Percentiles rank a stretch among this genome's conserved stretches.
Evolutionary conservation across 495 filamentous ascomycete genomes (phyloP).

Genomic region (Bacidia gigantensis): DNA sequence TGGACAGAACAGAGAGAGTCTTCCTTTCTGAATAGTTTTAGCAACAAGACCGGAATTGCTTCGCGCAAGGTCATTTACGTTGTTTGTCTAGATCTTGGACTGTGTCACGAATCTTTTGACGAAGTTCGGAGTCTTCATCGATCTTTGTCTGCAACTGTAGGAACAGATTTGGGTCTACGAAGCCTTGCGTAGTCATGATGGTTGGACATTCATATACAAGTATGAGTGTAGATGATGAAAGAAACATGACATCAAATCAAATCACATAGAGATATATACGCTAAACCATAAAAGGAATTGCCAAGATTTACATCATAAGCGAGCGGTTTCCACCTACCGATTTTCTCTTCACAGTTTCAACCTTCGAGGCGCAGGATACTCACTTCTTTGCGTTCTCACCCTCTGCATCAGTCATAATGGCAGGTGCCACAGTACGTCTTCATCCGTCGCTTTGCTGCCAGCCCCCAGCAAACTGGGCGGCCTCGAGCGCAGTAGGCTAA

Average conservation of each 20-base stretch:
- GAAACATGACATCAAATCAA: too few relatives aligned
- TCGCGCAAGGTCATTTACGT: constrained; percentile 29
- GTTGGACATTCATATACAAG: too few relatives aligned
- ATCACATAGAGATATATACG: too few relatives aligned
- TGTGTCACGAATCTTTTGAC: constrained; percentile 71
- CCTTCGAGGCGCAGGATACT: constrained; percentile 41
- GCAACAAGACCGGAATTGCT: neutral
- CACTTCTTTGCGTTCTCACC: constrained; percentile 43
- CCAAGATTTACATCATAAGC: neutral
- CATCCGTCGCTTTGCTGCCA: constrained; percentile 75
- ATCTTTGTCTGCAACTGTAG: constrained; percentile 76
- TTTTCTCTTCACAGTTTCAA: constrained; percentile 21
- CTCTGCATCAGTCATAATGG: constrained; percentile 33
- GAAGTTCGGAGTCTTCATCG: constrained; percentile 68
- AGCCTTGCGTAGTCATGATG: constrained; percentile 14
- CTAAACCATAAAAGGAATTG: too few relatives aligned
- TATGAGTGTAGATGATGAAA: too few relatives aligned
- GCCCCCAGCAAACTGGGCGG: constrained; percentile 20
- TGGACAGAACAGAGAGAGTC: constrained; percentile 68
- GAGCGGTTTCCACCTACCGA: neutral
- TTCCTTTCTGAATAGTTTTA: constrained; percentile 33
- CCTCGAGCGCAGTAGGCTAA: constrained; percentile 93
- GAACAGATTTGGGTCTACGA: constrained; percentile 75
- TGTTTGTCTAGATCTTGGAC: constrained; percentile 63
- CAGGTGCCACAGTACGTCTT: constrained; percentile 60